Evolutionary conservation across 2,329 filamentous ascomycete species (phyloP), one percentile per base, ranked within the genome.

Genomic region (Sporothrix curviconia): DNA sequence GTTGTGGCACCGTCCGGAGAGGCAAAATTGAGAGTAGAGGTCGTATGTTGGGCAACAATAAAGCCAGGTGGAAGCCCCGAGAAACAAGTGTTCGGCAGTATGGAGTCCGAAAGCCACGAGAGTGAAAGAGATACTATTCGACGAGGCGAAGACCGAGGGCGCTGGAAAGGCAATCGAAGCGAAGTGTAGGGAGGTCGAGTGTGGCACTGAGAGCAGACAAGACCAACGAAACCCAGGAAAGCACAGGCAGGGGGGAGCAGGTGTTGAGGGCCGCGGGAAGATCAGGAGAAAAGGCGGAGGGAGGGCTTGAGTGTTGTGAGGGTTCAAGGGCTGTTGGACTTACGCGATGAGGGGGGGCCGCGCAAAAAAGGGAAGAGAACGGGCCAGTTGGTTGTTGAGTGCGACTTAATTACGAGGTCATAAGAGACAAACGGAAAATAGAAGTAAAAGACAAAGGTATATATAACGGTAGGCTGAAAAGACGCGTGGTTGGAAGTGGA

Each of bases 381-480:
- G 25, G 39, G 43, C 25, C 34, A n/a, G 43, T 51, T 22, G 49
- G 39, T 22, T 17, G 24, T 40, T 32, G 28, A 44, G 36, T 50
- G 44, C 43, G 25, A 25, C 36, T 56, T 50, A 25, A 56, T 56
- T 56, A 56, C 44, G 36, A 50, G 54, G 54, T 50, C 54, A 50
- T 56, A 32, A 42, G 44, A 49, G 34, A 56, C 54, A 24, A 43
- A 44, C 43, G 54, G 37, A 56, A 50, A 47, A 50, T 32, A 25
- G 32, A 50, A 56, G 34, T 32, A 34, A 42, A 40, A 44, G 34
- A 55, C 47, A 40, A 37, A 25, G 12, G n/a, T n/a, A n/a, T n/a
- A 44, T 34, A 42, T 34, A 17, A 42, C 28, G 54, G 50, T 42
- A 49, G 54, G 46, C 43, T 36, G 44, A 49, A 47, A 47, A n/a